Percentiles rank a stretch among this genome's conserved stretches.
phyloP scores from a whole-genome alignment of 2,329 filamentous ascomycete genomes.

The Neonectria sp. region DNA sequence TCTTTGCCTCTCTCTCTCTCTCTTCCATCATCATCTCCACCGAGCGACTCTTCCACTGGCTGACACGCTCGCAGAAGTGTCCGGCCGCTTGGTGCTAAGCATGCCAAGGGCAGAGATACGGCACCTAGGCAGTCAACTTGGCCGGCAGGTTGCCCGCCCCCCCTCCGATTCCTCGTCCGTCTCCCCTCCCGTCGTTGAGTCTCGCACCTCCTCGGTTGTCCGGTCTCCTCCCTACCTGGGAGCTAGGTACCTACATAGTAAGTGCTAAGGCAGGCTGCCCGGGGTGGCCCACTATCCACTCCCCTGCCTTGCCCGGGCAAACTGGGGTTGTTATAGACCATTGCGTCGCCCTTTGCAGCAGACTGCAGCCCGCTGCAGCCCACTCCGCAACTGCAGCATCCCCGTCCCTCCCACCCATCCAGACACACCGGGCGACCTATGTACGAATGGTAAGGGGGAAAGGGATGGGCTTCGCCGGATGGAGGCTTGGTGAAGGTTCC shows the following conservation, averaged over 20 bases:
- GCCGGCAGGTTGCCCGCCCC: neutral
- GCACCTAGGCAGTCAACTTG: neutral
- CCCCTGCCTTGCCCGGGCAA: slow-evolving; percentile 43
- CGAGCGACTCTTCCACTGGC: neutral
- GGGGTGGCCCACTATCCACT: slow-evolving; percentile 26
- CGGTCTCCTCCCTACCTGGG: neutral
- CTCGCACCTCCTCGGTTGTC: slow-evolving; percentile 11
- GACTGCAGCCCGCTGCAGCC: slow-evolving; percentile 31
- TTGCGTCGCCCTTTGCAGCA: slow-evolving; percentile 41
- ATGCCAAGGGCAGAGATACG: slow-evolving; percentile 19
- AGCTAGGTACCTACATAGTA: neutral
- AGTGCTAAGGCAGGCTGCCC: neutral
- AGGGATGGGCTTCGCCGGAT: neutral
- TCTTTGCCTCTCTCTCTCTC: slow-evolving; percentile 10
- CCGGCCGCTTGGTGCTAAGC: slow-evolving; percentile 18
- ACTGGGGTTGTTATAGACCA: slow-evolving; percentile 44
- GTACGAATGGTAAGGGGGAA: slow-evolving; percentile 20
- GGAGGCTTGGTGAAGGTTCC: neutral
- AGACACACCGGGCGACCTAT: neutral
- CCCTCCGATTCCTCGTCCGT: neutral
- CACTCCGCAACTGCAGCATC: slow-evolving; percentile 36
- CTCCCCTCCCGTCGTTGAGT: neutral
- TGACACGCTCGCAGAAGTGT: slow-evolving; percentile 9
- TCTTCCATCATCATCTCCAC: slow-evolving; percentile 20
- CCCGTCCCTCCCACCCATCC: slow-evolving; percentile 30